Evolutionary conservation across 208 protist species (phyloP).

Genomic region (Acanthamoeba castellanii): DNA sequence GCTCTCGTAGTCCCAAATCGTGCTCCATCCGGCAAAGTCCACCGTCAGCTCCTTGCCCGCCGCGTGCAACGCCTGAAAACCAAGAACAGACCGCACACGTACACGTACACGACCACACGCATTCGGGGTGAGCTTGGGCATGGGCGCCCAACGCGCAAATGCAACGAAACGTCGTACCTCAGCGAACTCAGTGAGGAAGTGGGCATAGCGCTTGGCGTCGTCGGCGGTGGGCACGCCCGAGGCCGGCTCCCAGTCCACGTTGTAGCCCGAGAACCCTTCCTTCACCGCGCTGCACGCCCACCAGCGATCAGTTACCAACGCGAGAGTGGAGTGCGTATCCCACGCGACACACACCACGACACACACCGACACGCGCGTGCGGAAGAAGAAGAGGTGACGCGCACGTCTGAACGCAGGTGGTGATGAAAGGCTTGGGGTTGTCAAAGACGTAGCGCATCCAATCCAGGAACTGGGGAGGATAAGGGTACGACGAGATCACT

Average conservation of each 20-base stretch:
- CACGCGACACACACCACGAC: too few species aligned
- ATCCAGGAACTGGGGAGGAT: conserved; percentile 57
- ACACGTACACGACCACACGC: neutral
- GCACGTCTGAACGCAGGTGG: conserved; percentile 23
- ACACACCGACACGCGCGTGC: neutral
- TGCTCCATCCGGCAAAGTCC: conserved; percentile 48
- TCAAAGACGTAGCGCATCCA: conserved; percentile 66
- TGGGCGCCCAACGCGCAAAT: conserved; percentile 41
- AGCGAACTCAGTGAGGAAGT: conserved; percentile 75
- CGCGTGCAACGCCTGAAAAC: conserved; percentile 31
- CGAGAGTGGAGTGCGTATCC: neutral
- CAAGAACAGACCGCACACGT: neutral
- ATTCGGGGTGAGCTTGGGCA: neutral
- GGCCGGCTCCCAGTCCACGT: conserved; percentile 80
- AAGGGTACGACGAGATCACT: conserved; percentile 67
- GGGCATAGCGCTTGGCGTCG: conserved; percentile 74
- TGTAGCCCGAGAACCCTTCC: conserved; percentile 79
- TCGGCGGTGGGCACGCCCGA: conserved; percentile 17
- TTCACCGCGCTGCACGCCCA: neutral
- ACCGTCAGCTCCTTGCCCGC: conserved; percentile 43
- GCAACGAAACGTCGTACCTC: conserved; percentile 47
- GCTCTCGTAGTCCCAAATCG: conserved; percentile 30
- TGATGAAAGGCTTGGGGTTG: conserved; percentile 25
- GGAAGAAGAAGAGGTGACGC: neutral
- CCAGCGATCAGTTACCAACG: neutral